These are phyloP conservation scores for sunflower (Helianthus annuus) DNA, from an alignment of 129 eudicot genomes.

Conservation along the genomic window DNA sequence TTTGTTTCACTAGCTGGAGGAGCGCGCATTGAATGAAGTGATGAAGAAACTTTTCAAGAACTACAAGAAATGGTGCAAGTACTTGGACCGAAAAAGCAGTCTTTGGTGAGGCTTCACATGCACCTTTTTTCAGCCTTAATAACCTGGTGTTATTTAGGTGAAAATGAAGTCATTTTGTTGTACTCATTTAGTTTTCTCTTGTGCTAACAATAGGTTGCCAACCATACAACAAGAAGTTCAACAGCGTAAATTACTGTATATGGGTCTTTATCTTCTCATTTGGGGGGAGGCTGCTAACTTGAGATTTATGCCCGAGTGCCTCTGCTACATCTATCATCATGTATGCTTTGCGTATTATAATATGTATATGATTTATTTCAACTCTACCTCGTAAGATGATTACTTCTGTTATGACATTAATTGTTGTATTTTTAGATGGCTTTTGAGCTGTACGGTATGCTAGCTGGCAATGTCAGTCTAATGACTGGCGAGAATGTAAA, in stretches of 20 bases:
- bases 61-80: conserved; percentile 95
- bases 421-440: conserved; percentile 67
- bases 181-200: conserved; percentile 9
- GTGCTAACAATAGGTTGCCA: conserved; percentile 59
- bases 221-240: conserved; percentile 92
- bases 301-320: conserved; percentile 97
- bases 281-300: conserved; percentile 99
- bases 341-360: conserved; percentile 41
- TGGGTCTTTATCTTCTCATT: conserved; percentile 85
- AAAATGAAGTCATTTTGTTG: conserved; percentile 1
- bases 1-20: conserved; percentile 63
- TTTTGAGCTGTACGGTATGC: conserved; percentile 90
- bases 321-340: conserved; percentile 94
- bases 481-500: conserved; percentile 94
- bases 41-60: conserved; percentile 95
- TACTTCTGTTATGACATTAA: neutral
- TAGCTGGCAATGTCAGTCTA: conserved; percentile 93
- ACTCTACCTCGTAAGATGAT: neutral
- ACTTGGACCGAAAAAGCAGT: conserved; percentile 86
- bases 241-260: conserved; percentile 78
- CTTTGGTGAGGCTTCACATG: conserved; percentile 56
- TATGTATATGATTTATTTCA: neutral
- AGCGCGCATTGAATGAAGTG: conserved; percentile 86
- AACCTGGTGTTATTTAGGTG: neutral
- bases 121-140: neutral